A percentile compares a stretch with the other conserved stretches of the same genome.
phyloP scores from a whole-genome alignment of 225 moss, liverwort and hornwort genomes.

The Polytrichum commune region DNA sequence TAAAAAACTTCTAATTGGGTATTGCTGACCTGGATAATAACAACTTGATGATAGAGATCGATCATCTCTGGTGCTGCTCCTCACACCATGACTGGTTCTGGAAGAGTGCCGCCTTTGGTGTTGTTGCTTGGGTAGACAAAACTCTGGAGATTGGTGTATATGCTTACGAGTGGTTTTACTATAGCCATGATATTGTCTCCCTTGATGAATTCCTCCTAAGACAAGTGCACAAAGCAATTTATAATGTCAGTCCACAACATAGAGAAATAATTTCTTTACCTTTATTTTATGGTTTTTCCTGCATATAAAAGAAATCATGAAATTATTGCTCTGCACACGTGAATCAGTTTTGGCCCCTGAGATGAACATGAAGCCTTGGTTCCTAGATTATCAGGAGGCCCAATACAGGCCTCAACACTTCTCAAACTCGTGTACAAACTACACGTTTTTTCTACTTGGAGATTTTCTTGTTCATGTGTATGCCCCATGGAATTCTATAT shows the following conservation, averaged over 20 bases:
- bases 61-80: background rate
- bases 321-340: too few relatives aligned
- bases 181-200: background rate
- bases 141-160: accelerated
- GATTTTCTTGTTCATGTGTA: too few relatives aligned
- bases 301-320: too few relatives aligned
- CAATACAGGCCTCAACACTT: too few relatives aligned
- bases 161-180: too few relatives aligned
- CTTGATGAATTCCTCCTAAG: background rate
- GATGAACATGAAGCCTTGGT: too few relatives aligned
- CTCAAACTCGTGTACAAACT: too few relatives aligned
- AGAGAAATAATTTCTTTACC: background rate
- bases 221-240: background rate
- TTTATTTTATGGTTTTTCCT: too few relatives aligned
- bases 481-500: too few relatives aligned
- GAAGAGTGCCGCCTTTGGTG: background rate
- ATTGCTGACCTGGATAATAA: background rate
- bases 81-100: background rate
- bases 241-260: background rate
- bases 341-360: too few relatives aligned
- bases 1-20: background rate
- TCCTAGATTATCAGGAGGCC: too few relatives aligned
- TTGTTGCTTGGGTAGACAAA: background rate
- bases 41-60: background rate
- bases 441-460: too few relatives aligned